Evolutionary conservation across 2,329 filamentous ascomycete species (phyloP).

Genomic region (Pyrenophora tritici-repentis): DNA sequence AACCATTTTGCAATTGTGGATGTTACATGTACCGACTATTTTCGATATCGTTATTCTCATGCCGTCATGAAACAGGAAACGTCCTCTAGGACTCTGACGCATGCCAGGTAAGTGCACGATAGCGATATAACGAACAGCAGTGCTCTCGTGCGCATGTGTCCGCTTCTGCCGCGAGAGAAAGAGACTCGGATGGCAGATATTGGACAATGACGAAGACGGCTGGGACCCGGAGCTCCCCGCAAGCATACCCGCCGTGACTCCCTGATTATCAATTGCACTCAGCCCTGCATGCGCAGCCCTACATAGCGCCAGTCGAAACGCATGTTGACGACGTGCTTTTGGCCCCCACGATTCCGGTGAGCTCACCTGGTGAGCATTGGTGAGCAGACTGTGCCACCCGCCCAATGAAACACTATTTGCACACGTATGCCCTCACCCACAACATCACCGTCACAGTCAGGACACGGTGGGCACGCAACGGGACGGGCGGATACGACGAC

Average conservation of each 20-base stretch:
- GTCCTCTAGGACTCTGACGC: too few relatives aligned
- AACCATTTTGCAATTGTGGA: too few relatives aligned
- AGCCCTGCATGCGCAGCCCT: slow-evolving; percentile 7
- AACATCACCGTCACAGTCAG: slow-evolving; percentile 4
- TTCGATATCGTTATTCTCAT: too few relatives aligned
- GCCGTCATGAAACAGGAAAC: too few relatives aligned
- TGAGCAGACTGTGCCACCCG: slow-evolving; percentile 3
- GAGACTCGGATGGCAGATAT: too few relatives aligned
- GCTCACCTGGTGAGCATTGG: not conserved
- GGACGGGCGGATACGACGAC: slow-evolving; percentile 6
- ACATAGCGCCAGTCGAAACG: slow-evolving; percentile 4
- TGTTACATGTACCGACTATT: too few relatives aligned
- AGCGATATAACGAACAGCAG: too few relatives aligned
- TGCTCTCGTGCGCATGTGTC: too few relatives aligned
- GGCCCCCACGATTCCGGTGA: slow-evolving; percentile 30
- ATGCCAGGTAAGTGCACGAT: too few relatives aligned
- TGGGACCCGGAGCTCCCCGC: slow-evolving; percentile 1
- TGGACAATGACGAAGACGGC: too few relatives aligned
- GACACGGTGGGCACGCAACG: slow-evolving; percentile 7
- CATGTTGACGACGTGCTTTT: slow-evolving; percentile 17
- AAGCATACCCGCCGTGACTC: not conserved
- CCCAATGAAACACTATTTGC: slow-evolving; percentile 10
- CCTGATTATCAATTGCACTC: slow-evolving; percentile 7
- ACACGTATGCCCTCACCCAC: slow-evolving; percentile 15
- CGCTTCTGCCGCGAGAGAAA: too few relatives aligned